Evolutionary conservation across 2,329 filamentous ascomycete genomes (phyloP), one percentile per base, ranked within the genome.

Genomic region (Lachnellula arida): DNA sequence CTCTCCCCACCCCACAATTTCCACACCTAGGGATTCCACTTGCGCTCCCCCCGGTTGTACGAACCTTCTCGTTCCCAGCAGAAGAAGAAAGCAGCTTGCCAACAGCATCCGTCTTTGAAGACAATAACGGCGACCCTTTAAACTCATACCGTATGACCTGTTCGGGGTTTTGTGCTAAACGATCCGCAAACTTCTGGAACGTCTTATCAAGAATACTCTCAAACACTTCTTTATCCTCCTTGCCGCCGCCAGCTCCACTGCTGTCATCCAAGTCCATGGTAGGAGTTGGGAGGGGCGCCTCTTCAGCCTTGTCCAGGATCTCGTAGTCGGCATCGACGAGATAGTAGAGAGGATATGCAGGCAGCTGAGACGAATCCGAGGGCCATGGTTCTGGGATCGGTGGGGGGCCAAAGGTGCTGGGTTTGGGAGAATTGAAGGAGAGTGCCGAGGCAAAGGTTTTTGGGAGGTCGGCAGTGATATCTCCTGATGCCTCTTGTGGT

Each of bases 281-380:
- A 39, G 74, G 70, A 57, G 68, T 49, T 76, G 77, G 37, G 79
- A 78, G 44, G 80, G 79, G 32, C 73, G 72, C 0, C 81, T 79
- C 2, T 69, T 76, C 63, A 63, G 84, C 68, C 17, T 72, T 70
- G 59, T 90, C 89, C 25, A 97, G 81, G 4, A 88, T 89, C 72
- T 99, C 94, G 73, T 90, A 96, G 68, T 96, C 93, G 51, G 93
- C 93, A 64, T 97, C 94, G 50, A 87, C 79, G 46, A 93, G 84
- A 75, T 91, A 89, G 68, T 87, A 88, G 32, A 81, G 75, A 0
- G 90, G 87, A 72, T 92, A 97, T 0, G 91, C 77, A 1, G 77
- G 59, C 0, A 90, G 88, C 63, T 89, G 86, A 0, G 79, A 73
- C 1, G 82, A 77, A 40, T 78, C 74, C 12, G 79, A 69, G 0